A percentile compares a stretch with the other conserved stretches of the same genome.
Evolutionary conservation across 1,284 basidiomycete species (phyloP).

Genomic region (Sphagnurus paluster): DNA sequence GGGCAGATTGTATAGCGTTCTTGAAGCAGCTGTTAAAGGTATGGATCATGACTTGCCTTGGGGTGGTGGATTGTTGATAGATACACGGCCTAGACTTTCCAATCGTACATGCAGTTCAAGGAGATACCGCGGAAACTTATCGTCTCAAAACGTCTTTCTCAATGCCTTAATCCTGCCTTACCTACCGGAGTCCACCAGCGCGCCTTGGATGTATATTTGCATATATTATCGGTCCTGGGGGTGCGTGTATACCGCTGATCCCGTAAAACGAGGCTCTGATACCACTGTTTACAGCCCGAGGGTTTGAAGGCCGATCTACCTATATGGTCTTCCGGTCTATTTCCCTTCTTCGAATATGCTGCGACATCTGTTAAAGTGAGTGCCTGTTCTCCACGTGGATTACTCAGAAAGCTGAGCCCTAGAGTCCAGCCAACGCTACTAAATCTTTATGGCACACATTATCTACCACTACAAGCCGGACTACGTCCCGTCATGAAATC

Average conservation of each 20-base stretch:
- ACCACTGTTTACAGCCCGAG: slow-evolving; percentile 59
- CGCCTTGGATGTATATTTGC: slow-evolving; percentile 92
- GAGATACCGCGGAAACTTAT: slow-evolving; percentile 95
- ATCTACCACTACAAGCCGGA: slow-evolving; percentile 81
- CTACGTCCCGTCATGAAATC: slow-evolving; percentile 93
- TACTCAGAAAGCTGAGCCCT: slow-evolving; percentile 3
- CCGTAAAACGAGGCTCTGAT: slow-evolving; percentile 12
- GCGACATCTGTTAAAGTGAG: slow-evolving; percentile 89
- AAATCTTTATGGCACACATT: slow-evolving; percentile 87
- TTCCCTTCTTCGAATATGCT: slow-evolving; percentile 98
- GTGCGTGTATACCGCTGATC: slow-evolving; percentile 45
- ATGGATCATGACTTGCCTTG: slow-evolving; percentile 20
- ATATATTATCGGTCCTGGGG: slow-evolving; percentile 89
- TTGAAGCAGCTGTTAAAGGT: slow-evolving; percentile 94
- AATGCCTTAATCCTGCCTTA: slow-evolving; percentile 95
- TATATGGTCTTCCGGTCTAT: slow-evolving; percentile 94
- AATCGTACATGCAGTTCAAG: slow-evolving; percentile 89
- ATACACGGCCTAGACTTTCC: slow-evolving; percentile 77
- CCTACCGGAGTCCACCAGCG: slow-evolving; percentile 97
- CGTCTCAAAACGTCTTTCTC: slow-evolving; percentile 92
- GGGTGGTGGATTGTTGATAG: background rate
- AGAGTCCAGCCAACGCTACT: slow-evolving; percentile 72
- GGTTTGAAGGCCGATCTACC: slow-evolving; percentile 87
- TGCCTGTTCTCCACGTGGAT: background rate
- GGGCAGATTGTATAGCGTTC: slow-evolving; percentile 99